Conservation (phyloP, 2,329 filamentous ascomycete genomes). For the Pseudocercospora eumusae region DNA sequence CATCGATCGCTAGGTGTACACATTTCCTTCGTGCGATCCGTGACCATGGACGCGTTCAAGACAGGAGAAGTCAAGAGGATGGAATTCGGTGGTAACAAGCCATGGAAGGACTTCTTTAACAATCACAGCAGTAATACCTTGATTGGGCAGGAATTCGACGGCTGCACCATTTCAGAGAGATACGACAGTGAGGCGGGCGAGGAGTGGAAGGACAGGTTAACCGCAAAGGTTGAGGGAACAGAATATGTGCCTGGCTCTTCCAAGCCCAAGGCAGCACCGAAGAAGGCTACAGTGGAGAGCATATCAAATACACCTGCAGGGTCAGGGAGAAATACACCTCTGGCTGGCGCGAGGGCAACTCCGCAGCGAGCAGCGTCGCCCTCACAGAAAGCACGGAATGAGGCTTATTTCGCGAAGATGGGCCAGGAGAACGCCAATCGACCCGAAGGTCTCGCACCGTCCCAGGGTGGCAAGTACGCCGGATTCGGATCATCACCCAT, state of each 20-base stretch:
- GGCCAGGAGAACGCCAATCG: slow-evolving; percentile 79
- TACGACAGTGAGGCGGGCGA: slow-evolving; percentile 89
- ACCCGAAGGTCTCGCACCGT: slow-evolving; percentile 74
- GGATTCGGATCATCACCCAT: slow-evolving; percentile 83
- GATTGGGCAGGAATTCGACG: slow-evolving; percentile 66
- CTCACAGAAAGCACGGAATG: slow-evolving; percentile 65
- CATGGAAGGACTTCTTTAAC: slow-evolving; percentile 87
- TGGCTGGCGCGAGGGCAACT: slow-evolving; percentile 24
- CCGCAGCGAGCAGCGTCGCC: slow-evolving; percentile 32
- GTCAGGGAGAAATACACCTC: slow-evolving; percentile 33
- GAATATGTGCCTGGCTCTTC: slow-evolving; percentile 69
- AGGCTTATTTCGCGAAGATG: slow-evolving; percentile 85
- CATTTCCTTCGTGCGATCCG: slow-evolving; percentile 95
- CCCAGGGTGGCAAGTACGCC: slow-evolving; percentile 85
- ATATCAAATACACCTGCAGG: slow-evolving; percentile 26
- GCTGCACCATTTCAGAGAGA: slow-evolving; percentile 83
- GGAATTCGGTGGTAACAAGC: slow-evolving; percentile 85
- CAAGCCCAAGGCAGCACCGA: slow-evolving; percentile 24
- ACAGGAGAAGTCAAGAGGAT: slow-evolving; percentile 88
- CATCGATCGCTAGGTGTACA: slow-evolving; percentile 95
- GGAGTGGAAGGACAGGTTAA: slow-evolving; percentile 90
- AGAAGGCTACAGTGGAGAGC: slow-evolving; percentile 32
- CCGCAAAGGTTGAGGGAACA: slow-evolving; percentile 80
- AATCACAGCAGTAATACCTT: slow-evolving; percentile 49
- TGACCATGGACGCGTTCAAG: slow-evolving; percentile 99